Percentiles rank a stretch among this genome's conserved stretches.
phyloP scores from a whole-genome alignment of 768 basidiomycete species.

The Tricholoma matsutake region DNA sequence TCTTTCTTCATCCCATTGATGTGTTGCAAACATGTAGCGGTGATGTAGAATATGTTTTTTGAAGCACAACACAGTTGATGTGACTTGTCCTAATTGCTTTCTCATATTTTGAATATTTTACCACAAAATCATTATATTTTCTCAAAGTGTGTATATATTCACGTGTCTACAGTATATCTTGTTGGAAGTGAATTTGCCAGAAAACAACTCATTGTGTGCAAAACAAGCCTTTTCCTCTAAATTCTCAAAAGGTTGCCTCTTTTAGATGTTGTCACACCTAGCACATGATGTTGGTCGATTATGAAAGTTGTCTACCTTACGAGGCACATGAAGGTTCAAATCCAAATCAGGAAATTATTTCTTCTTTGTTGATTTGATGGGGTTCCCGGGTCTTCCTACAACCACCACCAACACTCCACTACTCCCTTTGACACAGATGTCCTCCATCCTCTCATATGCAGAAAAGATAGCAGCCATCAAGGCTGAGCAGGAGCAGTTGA shows the following conservation, averaged over 20 bases:
- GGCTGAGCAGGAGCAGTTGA: no score
- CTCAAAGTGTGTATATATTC: not conserved
- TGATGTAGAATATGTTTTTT: not conserved
- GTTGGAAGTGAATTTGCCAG: not conserved
- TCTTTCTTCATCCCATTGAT: not conserved
- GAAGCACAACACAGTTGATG: not conserved
- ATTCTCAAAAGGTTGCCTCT: not conserved
- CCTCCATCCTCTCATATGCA: no score
- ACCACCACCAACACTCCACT: no score
- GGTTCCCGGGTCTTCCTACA: no score
- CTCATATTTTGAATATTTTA: not conserved
- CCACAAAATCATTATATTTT: not conserved
- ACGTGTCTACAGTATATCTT: not conserved
- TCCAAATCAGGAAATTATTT: no score
- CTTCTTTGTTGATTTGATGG: no score
- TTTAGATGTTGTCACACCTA: not conserved
- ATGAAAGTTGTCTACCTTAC: not conserved
- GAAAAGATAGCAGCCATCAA: no score
- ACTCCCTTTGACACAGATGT: no score
- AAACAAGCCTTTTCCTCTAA: not conserved
- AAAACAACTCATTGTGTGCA: not conserved
- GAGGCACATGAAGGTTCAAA: no score
- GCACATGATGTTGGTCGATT: not conserved
- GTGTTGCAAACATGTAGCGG: not conserved
- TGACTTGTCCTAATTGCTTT: not conserved